phyloP scores from a whole-genome alignment of 225 moss, liverwort and hornwort genomes.

The Marchantia polymorpha region DNA sequence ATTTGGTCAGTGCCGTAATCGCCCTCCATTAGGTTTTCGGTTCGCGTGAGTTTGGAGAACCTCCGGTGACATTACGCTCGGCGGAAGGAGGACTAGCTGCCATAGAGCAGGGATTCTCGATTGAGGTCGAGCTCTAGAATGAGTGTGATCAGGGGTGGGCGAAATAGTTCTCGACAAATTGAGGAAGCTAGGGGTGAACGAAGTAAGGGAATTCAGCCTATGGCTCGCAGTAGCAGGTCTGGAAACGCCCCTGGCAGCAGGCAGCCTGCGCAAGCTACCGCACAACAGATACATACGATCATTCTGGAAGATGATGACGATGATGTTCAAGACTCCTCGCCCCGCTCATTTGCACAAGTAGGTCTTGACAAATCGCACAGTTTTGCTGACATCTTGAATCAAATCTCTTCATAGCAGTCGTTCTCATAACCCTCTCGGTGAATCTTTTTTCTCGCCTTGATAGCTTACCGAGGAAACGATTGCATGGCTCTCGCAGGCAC shows the following conservation, averaged over 20 bases:
- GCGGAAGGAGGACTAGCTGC: too few relatives aligned
- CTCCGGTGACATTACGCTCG: too few relatives aligned
- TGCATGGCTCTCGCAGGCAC: conserved; percentile 21
- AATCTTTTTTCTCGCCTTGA: too few relatives aligned
- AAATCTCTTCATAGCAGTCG: too few relatives aligned
- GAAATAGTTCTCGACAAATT: not conserved
- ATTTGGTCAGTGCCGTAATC: too few relatives aligned
- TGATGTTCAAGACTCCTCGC: conserved; percentile 25
- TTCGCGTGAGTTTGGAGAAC: too few relatives aligned
- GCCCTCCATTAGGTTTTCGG: too few relatives aligned
- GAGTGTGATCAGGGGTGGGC: conserved; percentile 4
- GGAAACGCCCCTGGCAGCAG: not conserved
- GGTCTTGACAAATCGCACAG: not conserved
- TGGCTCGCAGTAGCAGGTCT: conserved; percentile 10
- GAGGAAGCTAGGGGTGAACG: not conserved
- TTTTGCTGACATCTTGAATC: not conserved
- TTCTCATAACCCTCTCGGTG: too few relatives aligned
- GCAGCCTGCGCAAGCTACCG: not conserved
- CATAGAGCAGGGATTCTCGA: too few relatives aligned
- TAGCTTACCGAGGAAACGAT: not conserved
- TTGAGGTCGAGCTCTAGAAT: not conserved
- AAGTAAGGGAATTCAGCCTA: not conserved
- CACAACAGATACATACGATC: conserved; percentile 10
- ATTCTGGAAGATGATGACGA: conserved; percentile 37
- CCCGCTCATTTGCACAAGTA: conserved; percentile 32